Evolutionary conservation across 805 yeast genomes (phyloP), one percentile per base, ranked within the genome.

Genomic region (Starmera amethionina): DNA sequence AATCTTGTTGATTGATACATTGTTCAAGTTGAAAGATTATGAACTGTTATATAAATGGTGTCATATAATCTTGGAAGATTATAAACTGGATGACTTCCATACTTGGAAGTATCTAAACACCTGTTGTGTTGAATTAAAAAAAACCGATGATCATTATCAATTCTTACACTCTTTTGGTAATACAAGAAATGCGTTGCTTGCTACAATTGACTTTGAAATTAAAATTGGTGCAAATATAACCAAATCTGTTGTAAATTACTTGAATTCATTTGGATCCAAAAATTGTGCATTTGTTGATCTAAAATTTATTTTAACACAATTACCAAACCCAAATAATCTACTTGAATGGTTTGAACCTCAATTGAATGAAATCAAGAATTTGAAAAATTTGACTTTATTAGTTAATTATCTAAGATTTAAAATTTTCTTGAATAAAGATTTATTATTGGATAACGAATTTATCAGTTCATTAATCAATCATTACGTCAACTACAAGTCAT

Each of bases 81-180:
- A 70, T 19, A 56, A 66, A 9, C 70, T 82, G 40, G 87, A 89
- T 56, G 95, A 88, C 56, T 89, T 76, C 67, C 73, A 75, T 42
- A 75, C 87, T 32, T 86, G 94, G 85, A 73, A 77, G 47, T 62
- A 66, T 14, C 58, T 73, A 38, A 67, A 75, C 16, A 60, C 65
- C 35, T 62, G 88, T 3, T 67, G 70, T 1, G 49, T 53, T 15
- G 48, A 67, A 22, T 46, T 70, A 18, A 59, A 51, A 11, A 49
- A 58, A 40, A n/a, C n/a, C n/a, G 9, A 22, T 22, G 27, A 22
- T 22, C 27, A 22, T 22, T 22, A 22, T 3, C 59, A 59, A 10
- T 68, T 64, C 3, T 56, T 72, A 1, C 34, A 47, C 2, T 46
- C 63, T n/a, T 55, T 73, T 12, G 28, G 45, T 1, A 44, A 55